Percentiles rank a stretch among this genome's conserved stretches.
phyloP scores from a whole-genome alignment of 2,329 filamentous ascomycete genomes.

The Xylaria multiplex region DNA sequence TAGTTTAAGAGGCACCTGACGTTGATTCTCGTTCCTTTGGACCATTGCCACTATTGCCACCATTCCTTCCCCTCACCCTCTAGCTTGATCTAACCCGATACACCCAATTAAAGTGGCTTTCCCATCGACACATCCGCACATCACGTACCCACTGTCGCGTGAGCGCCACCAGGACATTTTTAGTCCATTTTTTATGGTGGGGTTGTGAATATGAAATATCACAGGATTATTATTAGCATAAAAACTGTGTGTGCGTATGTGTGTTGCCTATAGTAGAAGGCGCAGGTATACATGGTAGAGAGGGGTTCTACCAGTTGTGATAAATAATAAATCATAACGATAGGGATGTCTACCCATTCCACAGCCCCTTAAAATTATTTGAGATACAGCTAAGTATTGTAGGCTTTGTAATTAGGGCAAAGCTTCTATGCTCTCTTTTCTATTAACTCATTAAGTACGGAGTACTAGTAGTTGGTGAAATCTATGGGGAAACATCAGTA shows the following conservation, averaged over 20 bases:
- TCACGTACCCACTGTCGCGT: slow-evolving; percentile 28
- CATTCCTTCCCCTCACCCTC: too few species aligned
- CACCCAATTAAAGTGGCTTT: slow-evolving; percentile 17
- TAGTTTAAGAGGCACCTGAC: slow-evolving; percentile 12
- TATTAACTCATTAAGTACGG: neutral
- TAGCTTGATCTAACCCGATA: too few species aligned
- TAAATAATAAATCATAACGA: neutral
- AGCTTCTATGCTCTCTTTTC: slow-evolving; percentile 1
- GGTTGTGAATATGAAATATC: slow-evolving; percentile 4
- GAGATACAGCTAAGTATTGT: neutral
- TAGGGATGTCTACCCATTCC: neutral
- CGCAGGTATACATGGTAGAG: slow-evolving; percentile 1
- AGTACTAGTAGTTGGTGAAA: neutral
- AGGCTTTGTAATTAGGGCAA: neutral
- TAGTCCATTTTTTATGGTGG: slow-evolving; percentile 1
- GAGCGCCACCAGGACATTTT: neutral
- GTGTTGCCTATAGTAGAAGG: slow-evolving; percentile 9
- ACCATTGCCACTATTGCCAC: neutral
- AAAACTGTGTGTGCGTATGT: slow-evolving; percentile 14
- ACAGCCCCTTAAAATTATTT: neutral
- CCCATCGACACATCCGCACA: neutral
- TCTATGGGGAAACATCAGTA: neutral
- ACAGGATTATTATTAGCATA: slow-evolving; percentile 2
- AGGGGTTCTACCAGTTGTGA: neutral
- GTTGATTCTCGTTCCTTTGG: neutral